Percentiles rank a stretch among this genome's conserved stretches.
phyloP scores from a whole-genome alignment of 179 eudicot species.

The Camellia oleifera region DNA sequence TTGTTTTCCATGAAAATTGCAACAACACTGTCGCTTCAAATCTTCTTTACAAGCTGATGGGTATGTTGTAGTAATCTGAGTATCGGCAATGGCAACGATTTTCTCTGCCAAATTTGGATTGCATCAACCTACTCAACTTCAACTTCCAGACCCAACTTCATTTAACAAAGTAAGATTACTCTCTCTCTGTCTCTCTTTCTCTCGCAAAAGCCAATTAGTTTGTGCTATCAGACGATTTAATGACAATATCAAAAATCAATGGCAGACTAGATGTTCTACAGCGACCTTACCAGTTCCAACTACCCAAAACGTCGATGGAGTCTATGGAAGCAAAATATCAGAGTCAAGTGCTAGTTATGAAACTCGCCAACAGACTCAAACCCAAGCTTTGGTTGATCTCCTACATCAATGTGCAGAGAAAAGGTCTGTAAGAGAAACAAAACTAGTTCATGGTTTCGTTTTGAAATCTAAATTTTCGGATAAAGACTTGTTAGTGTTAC shows the following conservation, averaged over 20 bases:
- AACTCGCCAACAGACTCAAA: conserved; percentile 16
- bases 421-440: conserved; percentile 16
- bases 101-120: conserved; percentile 5
- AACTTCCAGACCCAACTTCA: not conserved
- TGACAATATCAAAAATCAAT: not conserved
- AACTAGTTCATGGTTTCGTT: conserved; percentile 26
- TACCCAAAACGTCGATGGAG: not conserved
- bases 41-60: conserved; percentile 3
- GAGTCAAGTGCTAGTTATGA: not conserved
- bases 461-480: conserved; percentile 19
- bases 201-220: not conserved
- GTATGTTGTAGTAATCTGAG: not conserved
- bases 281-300: not conserved
- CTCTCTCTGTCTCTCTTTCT: not conserved
- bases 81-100: not conserved
- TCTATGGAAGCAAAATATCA: not conserved
- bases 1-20: not conserved
- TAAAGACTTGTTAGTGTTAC: conserved; percentile 19
- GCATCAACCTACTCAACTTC: not conserved
- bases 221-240: not conserved
- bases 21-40: no score
- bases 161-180: not conserved
- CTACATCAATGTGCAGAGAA: conserved; percentile 22
- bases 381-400: conserved; percentile 24
- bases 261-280: conserved; percentile 1